Conservation (phyloP, 768 basidiomycete genomes). For the Zangia roseola region DNA sequence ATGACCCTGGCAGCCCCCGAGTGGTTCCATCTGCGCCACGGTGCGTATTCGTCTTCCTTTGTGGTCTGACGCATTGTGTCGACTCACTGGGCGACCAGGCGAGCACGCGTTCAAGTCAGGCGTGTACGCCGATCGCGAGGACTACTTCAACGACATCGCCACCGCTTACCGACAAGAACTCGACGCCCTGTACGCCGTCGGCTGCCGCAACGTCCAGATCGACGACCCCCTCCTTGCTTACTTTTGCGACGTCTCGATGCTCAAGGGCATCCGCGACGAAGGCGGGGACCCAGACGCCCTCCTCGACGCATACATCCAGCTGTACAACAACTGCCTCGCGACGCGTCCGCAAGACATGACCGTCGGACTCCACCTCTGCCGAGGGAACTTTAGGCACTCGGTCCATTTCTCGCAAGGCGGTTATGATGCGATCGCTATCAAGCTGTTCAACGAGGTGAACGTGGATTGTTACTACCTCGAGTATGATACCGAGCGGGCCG, state of each 20-base stretch:
- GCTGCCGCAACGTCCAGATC: constrained; percentile 44
- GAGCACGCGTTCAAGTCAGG: constrained; percentile 21
- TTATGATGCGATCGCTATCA: constrained; percentile 44
- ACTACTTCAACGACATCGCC: constrained; percentile 50
- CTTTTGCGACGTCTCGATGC: constrained; percentile 62
- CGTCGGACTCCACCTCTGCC: constrained; percentile 44
- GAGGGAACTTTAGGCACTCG: constrained; percentile 34
- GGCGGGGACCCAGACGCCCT: constrained; percentile 62
- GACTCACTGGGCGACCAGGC: constrained; percentile 9
- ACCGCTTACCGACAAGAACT: constrained; percentile 47
- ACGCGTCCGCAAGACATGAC: constrained; percentile 39
- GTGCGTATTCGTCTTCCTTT: constrained; percentile 27
- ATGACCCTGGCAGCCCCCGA: constrained; percentile 70
- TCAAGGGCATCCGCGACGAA: constrained; percentile 55
- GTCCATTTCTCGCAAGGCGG: constrained; percentile 46
- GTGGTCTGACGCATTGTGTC: background rate
- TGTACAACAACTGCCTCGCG: constrained; percentile 40
- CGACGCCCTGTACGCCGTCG: constrained; percentile 42
- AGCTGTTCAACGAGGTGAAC: constrained; percentile 44
- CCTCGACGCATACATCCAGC: constrained; percentile 55
- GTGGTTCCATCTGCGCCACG: constrained; percentile 71
- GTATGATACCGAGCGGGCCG: constrained; percentile 48
- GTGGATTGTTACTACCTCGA: constrained; percentile 48
- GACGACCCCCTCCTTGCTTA: constrained; percentile 53
- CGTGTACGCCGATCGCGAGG: constrained; percentile 30